Evolutionary conservation across 176 grass and related monocot species (phyloP), one percentile per base, ranked within the genome.

Genomic region (Leersia perrieri): DNA sequence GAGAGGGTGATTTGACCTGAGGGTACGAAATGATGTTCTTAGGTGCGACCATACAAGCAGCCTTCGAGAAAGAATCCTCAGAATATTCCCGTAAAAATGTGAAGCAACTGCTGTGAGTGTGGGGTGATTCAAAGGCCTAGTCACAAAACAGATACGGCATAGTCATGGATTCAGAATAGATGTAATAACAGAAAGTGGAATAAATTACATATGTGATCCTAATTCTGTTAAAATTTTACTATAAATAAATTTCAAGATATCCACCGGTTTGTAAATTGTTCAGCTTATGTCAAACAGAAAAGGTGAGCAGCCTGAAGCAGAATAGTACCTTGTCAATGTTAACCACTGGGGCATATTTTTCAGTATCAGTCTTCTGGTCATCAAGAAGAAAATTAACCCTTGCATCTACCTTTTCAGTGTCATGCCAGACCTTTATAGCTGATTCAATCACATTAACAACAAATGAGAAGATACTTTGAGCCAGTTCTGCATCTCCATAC

Each of bases 101-200:
- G 73, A 93, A 91, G 82, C 88, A 95, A 25, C 55, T 83, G 20
- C 75, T 70, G 79, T 98, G 95, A 49, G 95, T 98, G 70, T 98
- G 51, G 49, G 95, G 95, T 66, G 95, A 93, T 69, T 95, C 92
- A 84, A 98, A 98, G 70, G 95, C 95, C 95, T 98, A 82, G 33
- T 27, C 26, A 58, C 13, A 66, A 64, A 32, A 2, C 65, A 83
- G 25, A 72, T 25, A 20, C 30, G 13, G 26, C 9, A 12, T 5
- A 22, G 38, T 64, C 10, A 29, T 2, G 51, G 51, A 33, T 68
- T 39, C 14, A 7, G 7, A 39, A 57, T 64, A 25, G 6, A 79
- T 55, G 40, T 49, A 18, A 32, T 53, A 62, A 68, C 8, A 66
- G 5, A 57, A 55, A 75, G 67, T 32, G 12, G 12, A 77, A 63